Evolutionary conservation across 2,329 filamentous ascomycete genomes (phyloP).

Genomic region (Fusarium circinatum): DNA sequence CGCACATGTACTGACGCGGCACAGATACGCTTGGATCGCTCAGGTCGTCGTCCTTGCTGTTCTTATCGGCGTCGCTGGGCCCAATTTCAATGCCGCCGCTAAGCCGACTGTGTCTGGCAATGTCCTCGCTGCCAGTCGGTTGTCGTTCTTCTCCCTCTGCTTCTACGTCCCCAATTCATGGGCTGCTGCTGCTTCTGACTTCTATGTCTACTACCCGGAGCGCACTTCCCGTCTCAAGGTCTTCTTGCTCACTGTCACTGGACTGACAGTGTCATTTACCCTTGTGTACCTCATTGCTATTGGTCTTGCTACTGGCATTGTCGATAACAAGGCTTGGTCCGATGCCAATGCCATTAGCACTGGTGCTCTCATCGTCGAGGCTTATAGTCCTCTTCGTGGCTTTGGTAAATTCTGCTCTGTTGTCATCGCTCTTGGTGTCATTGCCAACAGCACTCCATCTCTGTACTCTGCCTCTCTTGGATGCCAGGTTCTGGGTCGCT

Average conservation of each 20-base stretch:
- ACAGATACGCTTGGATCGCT: constrained; percentile 62
- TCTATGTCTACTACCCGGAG: constrained; percentile 80
- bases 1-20: background rate
- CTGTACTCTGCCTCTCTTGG: constrained; percentile 68
- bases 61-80: constrained; percentile 73
- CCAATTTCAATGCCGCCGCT: constrained; percentile 70
- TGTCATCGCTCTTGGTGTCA: constrained; percentile 62
- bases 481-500: constrained; percentile 67
- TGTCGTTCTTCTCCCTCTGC: constrained; percentile 77
- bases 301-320: constrained; percentile 62
- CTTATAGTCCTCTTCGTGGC: constrained; percentile 62
- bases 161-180: constrained; percentile 65
- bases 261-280: constrained; percentile 69
- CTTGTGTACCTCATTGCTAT: constrained; percentile 74
- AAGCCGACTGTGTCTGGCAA: constrained; percentile 67
- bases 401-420: constrained; percentile 69
- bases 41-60: constrained; percentile 80
- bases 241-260: constrained; percentile 75
- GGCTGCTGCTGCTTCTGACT: constrained; percentile 80
- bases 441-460: constrained; percentile 66
- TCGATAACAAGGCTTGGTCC: constrained; percentile 60
- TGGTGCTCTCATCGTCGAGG: constrained; percentile 66
- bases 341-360: constrained; percentile 62
- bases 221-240: constrained; percentile 68
- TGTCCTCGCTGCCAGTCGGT: constrained; percentile 68